Base-by-base conservation (phyloP, 2,329 filamentous ascomycete species). In the Botryosphaeria dothidea region DNA sequence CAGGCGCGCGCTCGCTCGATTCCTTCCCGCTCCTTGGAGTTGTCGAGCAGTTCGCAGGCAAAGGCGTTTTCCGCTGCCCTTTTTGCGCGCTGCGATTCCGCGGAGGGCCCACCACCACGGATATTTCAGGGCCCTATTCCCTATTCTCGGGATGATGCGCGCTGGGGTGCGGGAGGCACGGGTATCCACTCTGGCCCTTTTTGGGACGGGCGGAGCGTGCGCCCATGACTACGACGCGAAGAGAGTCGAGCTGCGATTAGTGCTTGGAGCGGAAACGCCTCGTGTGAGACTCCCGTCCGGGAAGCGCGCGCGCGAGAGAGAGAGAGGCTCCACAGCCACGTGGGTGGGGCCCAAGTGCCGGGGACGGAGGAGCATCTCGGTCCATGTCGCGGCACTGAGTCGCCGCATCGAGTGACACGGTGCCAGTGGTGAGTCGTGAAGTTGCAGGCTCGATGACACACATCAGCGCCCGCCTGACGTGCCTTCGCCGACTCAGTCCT, bases 41-140 rank as follows among this genome's bases (percentile, higher is more conserved):
- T 4, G 38, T 31, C 27, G 19, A n/a, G 19, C 31, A n/a, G 13
- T 21, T 23, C 25, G 15, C 21, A 51, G 5, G 17, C 29, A 17
- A 36, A 9, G 31, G n/a, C 29, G 17, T n/a, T 43, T 57, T 57
- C 54, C 54, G 54, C 23, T 57, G 54, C 54, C 54, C 54, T 34
- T 5, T 11, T 34, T 11, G 31, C 31, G 31, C 31, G 31, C 31
- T 8, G 31, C 31, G 31, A 34, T 34, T 34, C 31, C 31, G 31
- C 51, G 34, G 51, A 25, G 21, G 46, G 8, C 7, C 19, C 46
- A 51, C 23, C 17, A 23, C 6, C 13, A 29, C 46, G 46, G 46
- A 51, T 51, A 27, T 51, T 27, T 13, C 7, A 29, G 11, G 29
- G 49, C 27, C 27, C 7, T n/a, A 51, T 23, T 51, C 13, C 25